Evolutionary conservation across 2,329 filamentous ascomycete genomes (phyloP).

Genomic region (Phyllosticta capitalensis): DNA sequence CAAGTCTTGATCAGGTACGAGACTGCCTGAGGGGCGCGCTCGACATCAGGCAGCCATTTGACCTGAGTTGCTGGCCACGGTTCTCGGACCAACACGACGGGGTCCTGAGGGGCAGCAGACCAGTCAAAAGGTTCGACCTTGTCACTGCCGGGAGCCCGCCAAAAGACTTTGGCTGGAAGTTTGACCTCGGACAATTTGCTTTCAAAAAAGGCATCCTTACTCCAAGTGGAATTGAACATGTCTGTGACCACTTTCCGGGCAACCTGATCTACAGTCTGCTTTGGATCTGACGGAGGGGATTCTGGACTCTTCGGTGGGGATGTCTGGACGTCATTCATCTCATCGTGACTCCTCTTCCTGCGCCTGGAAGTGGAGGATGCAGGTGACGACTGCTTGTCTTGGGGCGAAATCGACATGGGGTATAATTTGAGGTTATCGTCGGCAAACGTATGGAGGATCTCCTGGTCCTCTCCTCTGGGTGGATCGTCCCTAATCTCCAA

Average conservation of each 20-base stretch:
- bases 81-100: constrained; percentile 60
- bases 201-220: constrained; percentile 58
- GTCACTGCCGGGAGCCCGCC: constrained; percentile 51
- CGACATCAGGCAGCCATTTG: constrained; percentile 56
- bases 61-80: constrained; percentile 70
- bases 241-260: constrained; percentile 56
- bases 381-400: constrained; percentile 5
- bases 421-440: constrained; percentile 76
- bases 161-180: constrained; percentile 60
- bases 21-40: constrained; percentile 57
- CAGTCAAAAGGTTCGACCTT: constrained; percentile 54
- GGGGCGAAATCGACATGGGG: constrained; percentile 56
- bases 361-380: not conserved
- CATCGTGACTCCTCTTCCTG: constrained; percentile 18
- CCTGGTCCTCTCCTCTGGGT: constrained; percentile 22
- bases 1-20: constrained; percentile 76
- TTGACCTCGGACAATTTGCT: constrained; percentile 56
- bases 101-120: constrained; percentile 38
- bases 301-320: not conserved
- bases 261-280: constrained; percentile 38
- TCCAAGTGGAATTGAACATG: constrained; percentile 76
- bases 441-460: constrained; percentile 42
- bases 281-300: constrained; percentile 21
- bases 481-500: constrained; percentile 50
- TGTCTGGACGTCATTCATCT: constrained; percentile 22